These are phyloP conservation scores for Rutstroemia sp. DNA, from an alignment of 2,329 filamentous ascomycete genomes.

Conservation along the genomic window DNA sequence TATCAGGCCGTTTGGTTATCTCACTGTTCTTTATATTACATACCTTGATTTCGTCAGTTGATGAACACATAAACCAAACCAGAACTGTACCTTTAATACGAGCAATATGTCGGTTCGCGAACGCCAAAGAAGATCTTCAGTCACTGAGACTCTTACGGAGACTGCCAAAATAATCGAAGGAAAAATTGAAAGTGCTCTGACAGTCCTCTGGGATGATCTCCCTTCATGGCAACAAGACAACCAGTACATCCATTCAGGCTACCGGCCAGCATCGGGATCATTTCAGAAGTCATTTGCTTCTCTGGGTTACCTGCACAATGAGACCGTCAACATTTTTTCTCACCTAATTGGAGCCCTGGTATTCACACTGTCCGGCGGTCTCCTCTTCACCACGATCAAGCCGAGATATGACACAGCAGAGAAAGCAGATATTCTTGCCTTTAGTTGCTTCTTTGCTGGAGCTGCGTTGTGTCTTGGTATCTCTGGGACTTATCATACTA, in stretches of 20 bases:
- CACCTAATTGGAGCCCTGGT: slow-evolving; percentile 59
- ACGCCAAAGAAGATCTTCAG: slow-evolving; percentile 24
- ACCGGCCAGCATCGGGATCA: slow-evolving; percentile 55
- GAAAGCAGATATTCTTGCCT: slow-evolving; percentile 58
- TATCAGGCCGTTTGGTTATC: too few species aligned
- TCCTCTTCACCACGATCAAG: slow-evolving; percentile 50
- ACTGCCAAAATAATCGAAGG: slow-evolving; percentile 21
- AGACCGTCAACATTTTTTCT: slow-evolving; percentile 63
- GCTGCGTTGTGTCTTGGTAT: slow-evolving; percentile 67
- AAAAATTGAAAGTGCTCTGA: slow-evolving; percentile 33
- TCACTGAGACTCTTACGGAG: slow-evolving; percentile 18
- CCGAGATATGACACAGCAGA: slow-evolving; percentile 60
- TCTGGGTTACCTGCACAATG: slow-evolving; percentile 54
- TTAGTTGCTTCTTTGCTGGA: slow-evolving; percentile 72
- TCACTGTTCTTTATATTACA: background rate
- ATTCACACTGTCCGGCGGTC: slow-evolving; percentile 43
- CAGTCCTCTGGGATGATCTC: slow-evolving; percentile 43
- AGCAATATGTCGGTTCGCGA: slow-evolving; percentile 22
- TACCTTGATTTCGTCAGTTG: background rate
- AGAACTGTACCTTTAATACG: too few species aligned
- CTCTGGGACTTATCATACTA: slow-evolving; percentile 78
- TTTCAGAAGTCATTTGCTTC: slow-evolving; percentile 50
- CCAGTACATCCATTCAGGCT: slow-evolving; percentile 59
- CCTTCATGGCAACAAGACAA: slow-evolving; percentile 56
- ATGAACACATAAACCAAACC: too few species aligned